phyloP scores from a whole-genome alignment of 2,329 filamentous ascomycete genomes.

The Xylariaceae sp. region DNA sequence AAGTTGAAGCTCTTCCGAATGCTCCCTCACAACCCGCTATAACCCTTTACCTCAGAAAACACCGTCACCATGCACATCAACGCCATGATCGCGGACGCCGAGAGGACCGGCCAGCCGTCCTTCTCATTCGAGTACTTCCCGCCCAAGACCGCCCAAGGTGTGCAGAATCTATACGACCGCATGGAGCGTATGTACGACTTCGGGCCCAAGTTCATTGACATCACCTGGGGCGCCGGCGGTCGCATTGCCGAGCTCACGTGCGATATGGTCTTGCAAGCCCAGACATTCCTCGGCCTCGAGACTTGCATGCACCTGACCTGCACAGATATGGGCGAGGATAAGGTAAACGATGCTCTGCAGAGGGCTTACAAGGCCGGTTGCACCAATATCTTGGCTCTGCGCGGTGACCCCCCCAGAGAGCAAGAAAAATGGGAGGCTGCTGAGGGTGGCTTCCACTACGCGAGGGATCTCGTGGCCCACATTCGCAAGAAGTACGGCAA shows the following conservation, averaged over 20 bases:
- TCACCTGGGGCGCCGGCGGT: constrained; percentile 97
- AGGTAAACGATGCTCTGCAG: constrained; percentile 82
- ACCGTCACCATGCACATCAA: constrained; percentile 81
- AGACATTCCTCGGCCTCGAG: constrained; percentile 92
- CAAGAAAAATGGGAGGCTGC: constrained; percentile 90
- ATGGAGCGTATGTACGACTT: constrained; percentile 98
- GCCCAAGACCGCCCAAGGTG: constrained; percentile 93
- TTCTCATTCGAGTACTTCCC: constrained; percentile 99
- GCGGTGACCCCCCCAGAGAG: constrained; percentile 90
- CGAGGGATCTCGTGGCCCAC: constrained; percentile 76
- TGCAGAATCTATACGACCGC: constrained; percentile 98
- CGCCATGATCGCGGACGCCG: constrained; percentile 80
- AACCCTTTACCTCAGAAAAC: not conserved
- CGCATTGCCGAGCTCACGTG: constrained; percentile 86
- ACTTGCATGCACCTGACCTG: constrained; percentile 99
- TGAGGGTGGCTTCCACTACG: constrained; percentile 85
- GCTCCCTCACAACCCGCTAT: not conserved
- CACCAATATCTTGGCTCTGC: constrained; percentile 91
- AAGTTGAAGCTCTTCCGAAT: not conserved
- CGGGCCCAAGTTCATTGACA: constrained; percentile 93
- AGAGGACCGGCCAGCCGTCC: constrained; percentile 73
- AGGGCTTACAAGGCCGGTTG: constrained; percentile 92
- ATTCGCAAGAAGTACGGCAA: constrained; percentile 76
- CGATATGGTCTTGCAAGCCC: constrained; percentile 95
- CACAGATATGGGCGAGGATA: constrained; percentile 93